Conservation (phyloP, 2,329 filamentous ascomycete species). For the Microsporum ferrugineum region DNA sequence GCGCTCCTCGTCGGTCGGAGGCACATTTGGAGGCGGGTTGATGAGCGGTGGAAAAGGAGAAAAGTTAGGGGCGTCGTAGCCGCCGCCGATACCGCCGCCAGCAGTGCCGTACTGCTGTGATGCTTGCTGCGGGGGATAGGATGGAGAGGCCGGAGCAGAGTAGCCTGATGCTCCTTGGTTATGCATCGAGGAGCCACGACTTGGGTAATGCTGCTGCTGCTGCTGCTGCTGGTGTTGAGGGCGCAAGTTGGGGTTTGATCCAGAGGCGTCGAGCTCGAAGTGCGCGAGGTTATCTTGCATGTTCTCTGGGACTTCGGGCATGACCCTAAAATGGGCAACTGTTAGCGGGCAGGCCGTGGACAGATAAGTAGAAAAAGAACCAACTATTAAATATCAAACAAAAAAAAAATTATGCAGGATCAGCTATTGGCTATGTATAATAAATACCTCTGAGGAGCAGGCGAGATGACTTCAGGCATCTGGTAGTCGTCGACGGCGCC, state of each 20-base stretch:
- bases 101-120: neutral
- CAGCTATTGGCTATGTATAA: constrained; percentile 5
- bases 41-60: constrained; percentile 82
- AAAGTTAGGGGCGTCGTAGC: constrained; percentile 57
- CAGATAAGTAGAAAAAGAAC: neutral
- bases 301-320: constrained; percentile 90
- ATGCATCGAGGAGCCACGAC: constrained; percentile 27
- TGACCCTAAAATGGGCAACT: constrained; percentile 49
- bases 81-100: neutral
- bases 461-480: constrained; percentile 58
- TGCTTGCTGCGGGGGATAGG: constrained; percentile 2
- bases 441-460: constrained; percentile 56
- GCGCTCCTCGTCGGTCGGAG: constrained; percentile 86
- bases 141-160: neutral
- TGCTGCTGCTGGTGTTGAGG: constrained; percentile 21
- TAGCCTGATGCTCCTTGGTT: constrained; percentile 15
- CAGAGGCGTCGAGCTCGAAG: constrained; percentile 65
- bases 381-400: neutral
- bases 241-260: constrained; percentile 26
- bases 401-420: neutral
- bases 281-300: constrained; percentile 91
- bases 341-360: neutral
- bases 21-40: constrained; percentile 71
- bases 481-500: constrained; percentile 58
- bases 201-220: constrained; percentile 23